Evolutionary conservation across 1,139 yeast species (phyloP), one percentile per base, ranked within the genome.

Genomic region (Yamadazyma dushanensis): DNA sequence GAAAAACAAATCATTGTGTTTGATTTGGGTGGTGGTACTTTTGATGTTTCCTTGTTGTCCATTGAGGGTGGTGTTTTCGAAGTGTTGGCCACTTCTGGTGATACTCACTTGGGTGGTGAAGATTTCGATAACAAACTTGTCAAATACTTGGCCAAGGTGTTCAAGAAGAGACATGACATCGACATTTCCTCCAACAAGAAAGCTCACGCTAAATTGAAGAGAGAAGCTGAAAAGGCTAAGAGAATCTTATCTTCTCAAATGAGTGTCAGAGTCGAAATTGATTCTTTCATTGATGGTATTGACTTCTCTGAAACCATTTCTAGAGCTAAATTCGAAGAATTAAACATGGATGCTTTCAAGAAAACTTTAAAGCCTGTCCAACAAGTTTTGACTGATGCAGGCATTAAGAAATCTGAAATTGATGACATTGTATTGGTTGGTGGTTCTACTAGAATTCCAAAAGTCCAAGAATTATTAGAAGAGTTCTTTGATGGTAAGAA

Each of bases 391-490:
- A 83, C 83, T 63, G 97, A 89, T 64, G 81, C 95, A 48, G 88
- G 87, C 59, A 80, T 87, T 49, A 79, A 80, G 68, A 84, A 84
- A 72, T 70, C 80, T 37, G 94, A 85, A 50, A 77, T 89, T 50
- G 94, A 89, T 62, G 97, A 89, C 60, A 86, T 89, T 62, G 97
- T 89, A 31, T 76, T 89, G 41, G 97, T 89, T 54, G 97, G 97
- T 75, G 97, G 97, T 70, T 89, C 97, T 32, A 89, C 97, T 43
- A 88, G 97, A 80, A 89, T 89, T 73, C 97, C 97, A 69, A 89
- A 88, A 76, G 96, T 89, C 50, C 96, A 87, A 74, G 85, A 85
- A 66, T 76, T 89, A 54, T 76, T 89, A 50, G 95, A 89, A 69
- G 76, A 78, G 50, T 88, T 70, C 78, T 89, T 89, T 66, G 83